phyloP scores from a whole-genome alignment of 257 asterid genomes.

The Coffea eugenioides region DNA sequence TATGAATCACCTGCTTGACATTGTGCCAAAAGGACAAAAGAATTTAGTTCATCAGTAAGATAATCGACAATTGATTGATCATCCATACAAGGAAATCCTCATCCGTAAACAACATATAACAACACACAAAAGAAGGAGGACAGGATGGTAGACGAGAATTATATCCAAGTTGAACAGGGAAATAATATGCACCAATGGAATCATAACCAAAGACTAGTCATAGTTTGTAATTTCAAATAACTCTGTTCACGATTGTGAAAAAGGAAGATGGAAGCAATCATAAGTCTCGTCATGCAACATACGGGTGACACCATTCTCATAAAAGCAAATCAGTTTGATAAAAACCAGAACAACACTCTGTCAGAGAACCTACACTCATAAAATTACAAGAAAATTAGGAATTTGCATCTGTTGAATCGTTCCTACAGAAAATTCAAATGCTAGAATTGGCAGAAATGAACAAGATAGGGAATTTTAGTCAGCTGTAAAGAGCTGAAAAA shows the following conservation, averaged over 20 bases:
- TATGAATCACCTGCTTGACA: slow-evolving; percentile 69
- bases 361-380: not conserved
- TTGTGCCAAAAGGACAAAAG: not conserved
- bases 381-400: not conserved
- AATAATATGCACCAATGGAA: not conserved
- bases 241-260: not conserved
- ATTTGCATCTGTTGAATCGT: not conserved
- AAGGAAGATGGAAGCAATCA: not conserved
- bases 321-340: not conserved
- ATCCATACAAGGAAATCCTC: not conserved
- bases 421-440: not conserved
- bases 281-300: not conserved
- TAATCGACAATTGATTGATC: too few species aligned
- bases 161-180: not conserved
- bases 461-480: not conserved
- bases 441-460: not conserved
- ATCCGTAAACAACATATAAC: not conserved
- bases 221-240: not conserved
- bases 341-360: not conserved
- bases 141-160: not conserved
- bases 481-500: not conserved
- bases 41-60: not conserved
- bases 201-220: not conserved
- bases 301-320: not conserved
- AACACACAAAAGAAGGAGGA: not conserved